These are phyloP conservation scores for Sporothrix sp. DNA, from an alignment of 2,329 filamentous ascomycete genomes.

Conservation along the genomic window DNA sequence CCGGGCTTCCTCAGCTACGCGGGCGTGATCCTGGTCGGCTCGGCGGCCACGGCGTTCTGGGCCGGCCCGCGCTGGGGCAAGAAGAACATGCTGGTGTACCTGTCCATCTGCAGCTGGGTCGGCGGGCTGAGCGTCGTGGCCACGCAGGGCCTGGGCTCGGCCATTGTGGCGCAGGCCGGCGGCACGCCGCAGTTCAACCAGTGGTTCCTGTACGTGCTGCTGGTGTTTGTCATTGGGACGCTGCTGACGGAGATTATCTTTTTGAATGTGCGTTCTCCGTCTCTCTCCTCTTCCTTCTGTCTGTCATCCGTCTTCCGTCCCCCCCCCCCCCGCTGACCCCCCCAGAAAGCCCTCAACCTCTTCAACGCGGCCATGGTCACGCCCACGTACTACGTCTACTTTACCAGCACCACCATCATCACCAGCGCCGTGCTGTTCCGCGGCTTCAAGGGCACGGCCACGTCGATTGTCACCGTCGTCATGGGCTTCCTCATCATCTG, in stretches of 20 bases:
- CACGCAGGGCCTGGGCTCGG: conserved; percentile 84
- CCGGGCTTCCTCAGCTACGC: conserved; percentile 81
- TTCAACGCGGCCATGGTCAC: conserved; percentile 97
- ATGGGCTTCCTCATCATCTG: conserved; percentile 93
- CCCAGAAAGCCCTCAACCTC: conserved; percentile 91
- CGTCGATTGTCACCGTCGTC: conserved; percentile 77
- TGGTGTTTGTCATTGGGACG: conserved; percentile 85
- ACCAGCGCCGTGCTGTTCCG: conserved; percentile 87
- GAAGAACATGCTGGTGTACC: conserved; percentile 95
- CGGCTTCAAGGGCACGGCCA: conserved; percentile 79
- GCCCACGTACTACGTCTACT: conserved; percentile 97
- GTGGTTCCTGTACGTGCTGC: conserved; percentile 89
- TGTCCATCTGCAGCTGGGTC: conserved; percentile 90
- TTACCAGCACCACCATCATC: conserved; percentile 90
- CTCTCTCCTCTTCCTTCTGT: background rate
- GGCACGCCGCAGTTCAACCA: conserved; percentile 88
- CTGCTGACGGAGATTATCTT: conserved; percentile 90
- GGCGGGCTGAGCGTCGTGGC: conserved; percentile 91
- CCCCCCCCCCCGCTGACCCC: background rate
- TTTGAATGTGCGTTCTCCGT: conserved; percentile 63
- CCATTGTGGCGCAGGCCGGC: conserved; percentile 75
- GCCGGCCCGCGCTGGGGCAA: conserved; percentile 83
- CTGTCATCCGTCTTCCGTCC: background rate
- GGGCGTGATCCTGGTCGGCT: conserved; percentile 70
- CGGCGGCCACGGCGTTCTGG: conserved; percentile 64